A percentile compares a stretch with the other conserved stretches of the same genome.
Evolutionary conservation across 768 basidiomycete genomes (phyloP).

Genomic region (Serendipita indica): DNA sequence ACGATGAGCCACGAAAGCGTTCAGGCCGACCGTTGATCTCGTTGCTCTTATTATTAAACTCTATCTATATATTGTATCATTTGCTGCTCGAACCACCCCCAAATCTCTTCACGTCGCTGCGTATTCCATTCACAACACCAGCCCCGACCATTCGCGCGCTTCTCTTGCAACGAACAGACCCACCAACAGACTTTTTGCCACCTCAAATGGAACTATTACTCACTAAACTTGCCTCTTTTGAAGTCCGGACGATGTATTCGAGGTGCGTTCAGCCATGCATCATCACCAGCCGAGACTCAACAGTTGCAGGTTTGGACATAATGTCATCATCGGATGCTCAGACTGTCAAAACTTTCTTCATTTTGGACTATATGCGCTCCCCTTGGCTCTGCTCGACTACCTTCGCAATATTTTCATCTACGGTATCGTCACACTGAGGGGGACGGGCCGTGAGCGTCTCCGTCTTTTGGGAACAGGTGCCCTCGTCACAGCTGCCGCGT

Average conservation of each 20-base stretch:
- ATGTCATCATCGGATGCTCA: constrained; percentile 44
- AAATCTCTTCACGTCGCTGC: constrained; percentile 46
- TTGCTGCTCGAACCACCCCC: constrained; percentile 36
- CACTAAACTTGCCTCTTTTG: constrained; percentile 39
- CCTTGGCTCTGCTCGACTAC: constrained; percentile 42
- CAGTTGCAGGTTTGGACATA: constrained; percentile 47
- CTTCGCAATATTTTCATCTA: constrained; percentile 40
- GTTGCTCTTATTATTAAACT: constrained; percentile 23
- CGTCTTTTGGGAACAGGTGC: constrained; percentile 33
- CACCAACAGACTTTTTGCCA: constrained; percentile 24
- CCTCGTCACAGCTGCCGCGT: constrained; percentile 34
- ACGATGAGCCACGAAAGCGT: neutral
- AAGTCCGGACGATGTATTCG: constrained; percentile 42
- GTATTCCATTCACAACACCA: constrained; percentile 39
- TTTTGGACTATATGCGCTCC: constrained; percentile 43
- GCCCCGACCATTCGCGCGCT: constrained; percentile 36
- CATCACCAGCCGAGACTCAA: neutral
- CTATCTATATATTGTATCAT: constrained; percentile 34
- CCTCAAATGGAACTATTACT: constrained; percentile 37
- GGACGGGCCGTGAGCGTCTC: constrained; percentile 30
- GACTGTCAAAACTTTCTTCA: constrained; percentile 49
- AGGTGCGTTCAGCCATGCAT: constrained; percentile 32
- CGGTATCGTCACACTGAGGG: constrained; percentile 32
- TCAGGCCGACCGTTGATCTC: constrained; percentile 8
- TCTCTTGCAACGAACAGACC: constrained; percentile 30